Percentiles rank a stretch among this genome's conserved stretches.
phyloP scores from a whole-genome alignment of 2,329 filamentous ascomycete species.

The Penicillium hordei region DNA sequence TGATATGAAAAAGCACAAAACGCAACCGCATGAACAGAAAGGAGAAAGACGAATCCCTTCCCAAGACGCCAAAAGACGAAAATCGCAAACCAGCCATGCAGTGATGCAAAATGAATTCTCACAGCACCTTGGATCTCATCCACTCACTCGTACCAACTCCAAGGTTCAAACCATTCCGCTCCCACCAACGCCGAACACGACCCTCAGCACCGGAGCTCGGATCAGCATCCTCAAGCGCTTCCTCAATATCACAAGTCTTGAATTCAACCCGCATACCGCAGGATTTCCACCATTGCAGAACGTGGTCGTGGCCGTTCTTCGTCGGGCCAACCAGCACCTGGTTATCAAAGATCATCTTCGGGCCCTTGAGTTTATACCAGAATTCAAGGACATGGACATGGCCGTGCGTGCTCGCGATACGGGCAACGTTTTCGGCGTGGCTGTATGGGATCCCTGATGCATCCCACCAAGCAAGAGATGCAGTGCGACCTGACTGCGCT shows the following conservation, averaged over 20 bases:
- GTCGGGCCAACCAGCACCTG: constrained; percentile 85
- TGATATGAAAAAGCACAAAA: constrained; percentile 9
- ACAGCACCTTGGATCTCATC: constrained; percentile 79
- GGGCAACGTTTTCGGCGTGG: constrained; percentile 78
- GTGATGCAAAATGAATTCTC: constrained; percentile 14
- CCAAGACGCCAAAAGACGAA: constrained; percentile 2
- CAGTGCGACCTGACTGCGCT: constrained; percentile 75
- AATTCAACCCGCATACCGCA: constrained; percentile 77
- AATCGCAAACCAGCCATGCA: constrained; percentile 6
- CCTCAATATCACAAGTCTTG: constrained; percentile 92
- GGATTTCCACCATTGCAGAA: constrained; percentile 89
- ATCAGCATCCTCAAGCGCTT: constrained; percentile 80
- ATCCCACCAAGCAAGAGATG: constrained; percentile 85
- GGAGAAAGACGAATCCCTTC: not conserved
- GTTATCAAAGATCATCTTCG: constrained; percentile 77
- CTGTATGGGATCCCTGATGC: constrained; percentile 74
- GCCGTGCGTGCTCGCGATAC: constrained; percentile 80
- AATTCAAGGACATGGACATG: constrained; percentile 80
- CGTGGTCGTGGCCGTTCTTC: constrained; percentile 77
- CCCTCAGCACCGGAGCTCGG: constrained; percentile 66
- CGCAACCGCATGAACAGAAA: constrained; percentile 2
- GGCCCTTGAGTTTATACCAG: constrained; percentile 73
- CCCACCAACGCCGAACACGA: constrained; percentile 83
- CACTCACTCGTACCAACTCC: constrained; percentile 82
- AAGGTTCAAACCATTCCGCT: constrained; percentile 75